Conservation (phyloP, 179 eudicot genomes). For the Corrigiola litoralis region DNA sequence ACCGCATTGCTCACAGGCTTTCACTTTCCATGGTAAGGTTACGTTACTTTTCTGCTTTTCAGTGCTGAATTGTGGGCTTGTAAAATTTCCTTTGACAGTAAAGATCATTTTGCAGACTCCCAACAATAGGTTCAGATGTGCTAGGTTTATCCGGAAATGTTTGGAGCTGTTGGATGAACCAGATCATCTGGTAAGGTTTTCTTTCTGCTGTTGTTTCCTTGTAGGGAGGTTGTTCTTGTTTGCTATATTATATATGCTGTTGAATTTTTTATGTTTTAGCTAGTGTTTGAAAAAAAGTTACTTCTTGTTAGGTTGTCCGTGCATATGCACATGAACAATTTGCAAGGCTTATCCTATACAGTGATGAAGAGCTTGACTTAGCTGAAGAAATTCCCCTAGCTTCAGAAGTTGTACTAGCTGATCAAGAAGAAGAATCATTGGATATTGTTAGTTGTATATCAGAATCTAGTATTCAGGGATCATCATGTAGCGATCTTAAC, state of each 20-base stretch:
- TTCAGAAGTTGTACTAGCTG: conserved; percentile 50
- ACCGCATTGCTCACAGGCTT: conserved; percentile 90
- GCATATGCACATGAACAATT: conserved; percentile 96
- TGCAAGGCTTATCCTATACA: conserved; percentile 80
- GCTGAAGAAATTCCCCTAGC: conserved; percentile 55
- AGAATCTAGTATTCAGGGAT: conserved; percentile 45
- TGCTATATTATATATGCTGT: background rate
- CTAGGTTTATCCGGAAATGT: conserved; percentile 72
- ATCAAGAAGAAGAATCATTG: conserved; percentile 71
- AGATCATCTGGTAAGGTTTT: conserved; percentile 65
- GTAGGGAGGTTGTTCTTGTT: no score
- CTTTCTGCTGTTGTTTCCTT: background rate
- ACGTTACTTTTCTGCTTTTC: background rate
- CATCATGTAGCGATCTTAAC: conserved; percentile 26
- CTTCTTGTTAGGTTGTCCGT: conserved; percentile 61
- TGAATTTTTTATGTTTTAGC: no score
- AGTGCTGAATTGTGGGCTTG: background rate
- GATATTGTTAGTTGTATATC: conserved; percentile 55
- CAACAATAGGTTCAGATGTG: conserved; percentile 64
- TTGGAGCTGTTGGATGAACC: conserved; percentile 85
- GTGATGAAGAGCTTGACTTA: conserved; percentile 58
- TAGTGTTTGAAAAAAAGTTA: no score
- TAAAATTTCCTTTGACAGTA: background rate
- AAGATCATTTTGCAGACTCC: conserved; percentile 51
- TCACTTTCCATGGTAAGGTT: conserved; percentile 74